Conservation (phyloP, 768 basidiomycete species). For the Saitozyma podzolica region DNA sequence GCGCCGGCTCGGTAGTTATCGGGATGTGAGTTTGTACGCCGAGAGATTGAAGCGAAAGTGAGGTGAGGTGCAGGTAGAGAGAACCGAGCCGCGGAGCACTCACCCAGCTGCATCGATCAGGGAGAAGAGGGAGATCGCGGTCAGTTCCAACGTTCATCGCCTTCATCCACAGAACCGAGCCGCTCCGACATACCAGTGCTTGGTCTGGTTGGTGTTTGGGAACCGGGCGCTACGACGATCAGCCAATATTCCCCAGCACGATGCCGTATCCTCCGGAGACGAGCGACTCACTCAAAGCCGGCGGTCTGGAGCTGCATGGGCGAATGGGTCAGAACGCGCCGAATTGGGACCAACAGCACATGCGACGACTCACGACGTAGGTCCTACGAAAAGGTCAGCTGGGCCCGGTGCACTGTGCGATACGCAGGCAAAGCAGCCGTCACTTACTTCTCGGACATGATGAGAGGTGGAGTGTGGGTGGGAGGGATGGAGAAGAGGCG, state of each 20-base stretch:
- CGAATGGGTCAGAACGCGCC: not conserved
- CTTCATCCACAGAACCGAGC: not conserved
- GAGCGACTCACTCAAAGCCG: slow-evolving; percentile 68
- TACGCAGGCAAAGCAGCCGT: not conserved
- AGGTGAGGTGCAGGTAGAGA: too few species aligned
- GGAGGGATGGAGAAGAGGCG: too few species aligned
- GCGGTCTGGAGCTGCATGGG: slow-evolving; percentile 75
- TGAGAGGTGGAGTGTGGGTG: slow-evolving; percentile 1
- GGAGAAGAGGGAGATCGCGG: not conserved
- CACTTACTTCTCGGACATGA: slow-evolving; percentile 38
- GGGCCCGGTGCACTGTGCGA: not conserved
- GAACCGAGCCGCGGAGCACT: slow-evolving; percentile 4
- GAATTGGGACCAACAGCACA: not conserved
- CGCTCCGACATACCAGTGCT: slow-evolving; percentile 76
- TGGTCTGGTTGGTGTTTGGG: slow-evolving; percentile 75
- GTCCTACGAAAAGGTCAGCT: slow-evolving; percentile 23
- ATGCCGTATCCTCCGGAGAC: not conserved
- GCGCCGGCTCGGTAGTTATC: not conserved
- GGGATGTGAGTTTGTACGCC: not conserved
- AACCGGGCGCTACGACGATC: slow-evolving; percentile 41
- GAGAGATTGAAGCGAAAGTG: not conserved
- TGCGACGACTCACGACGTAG: slow-evolving; percentile 41
- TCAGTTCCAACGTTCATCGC: too few species aligned
- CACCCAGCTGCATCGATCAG: slow-evolving; percentile 22
- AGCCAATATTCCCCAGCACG: not conserved